phyloP scores from a whole-genome alignment of 2,329 filamentous ascomycete species.

The Aspergillus pseudotamarii region DNA sequence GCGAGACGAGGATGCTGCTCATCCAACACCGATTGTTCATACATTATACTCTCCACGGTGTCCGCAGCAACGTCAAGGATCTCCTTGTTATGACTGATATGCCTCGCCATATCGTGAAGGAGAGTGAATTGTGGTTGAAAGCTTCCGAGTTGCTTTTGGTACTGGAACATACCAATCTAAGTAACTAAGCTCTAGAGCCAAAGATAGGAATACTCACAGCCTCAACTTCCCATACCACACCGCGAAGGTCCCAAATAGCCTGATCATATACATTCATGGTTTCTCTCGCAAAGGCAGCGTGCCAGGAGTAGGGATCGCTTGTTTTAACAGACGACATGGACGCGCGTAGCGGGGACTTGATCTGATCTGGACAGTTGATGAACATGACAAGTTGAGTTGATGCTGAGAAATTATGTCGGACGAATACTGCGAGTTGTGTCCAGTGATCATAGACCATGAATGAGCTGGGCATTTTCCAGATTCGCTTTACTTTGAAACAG shows the following conservation, averaged over 20 bases:
- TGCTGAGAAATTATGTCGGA: neutral
- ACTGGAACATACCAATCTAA: neutral
- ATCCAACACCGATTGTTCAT: neutral
- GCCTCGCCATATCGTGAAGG: neutral
- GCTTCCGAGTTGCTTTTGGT: neutral
- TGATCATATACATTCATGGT: neutral
- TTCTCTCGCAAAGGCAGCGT: neutral
- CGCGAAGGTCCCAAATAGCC: neutral
- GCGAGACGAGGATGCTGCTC: neutral
- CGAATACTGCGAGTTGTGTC: neutral
- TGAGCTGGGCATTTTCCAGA: neutral
- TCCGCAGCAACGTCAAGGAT: neutral
- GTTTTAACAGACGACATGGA: neutral
- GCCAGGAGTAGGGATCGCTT: neutral
- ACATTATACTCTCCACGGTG: neutral
- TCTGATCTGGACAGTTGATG: neutral
- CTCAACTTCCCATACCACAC: neutral
- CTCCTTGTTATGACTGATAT: neutral
- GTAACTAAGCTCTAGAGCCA: too few relatives aligned
- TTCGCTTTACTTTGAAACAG: neutral
- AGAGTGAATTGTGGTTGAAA: neutral
- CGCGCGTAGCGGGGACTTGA: neutral
- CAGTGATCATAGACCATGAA: neutral
- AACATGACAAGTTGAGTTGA: neutral
- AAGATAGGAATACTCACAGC: neutral